Evolutionary conservation across 805 yeast genomes (phyloP), one percentile per base, ranked within the genome.

Genomic region (Kluyveromyces lactis): DNA sequence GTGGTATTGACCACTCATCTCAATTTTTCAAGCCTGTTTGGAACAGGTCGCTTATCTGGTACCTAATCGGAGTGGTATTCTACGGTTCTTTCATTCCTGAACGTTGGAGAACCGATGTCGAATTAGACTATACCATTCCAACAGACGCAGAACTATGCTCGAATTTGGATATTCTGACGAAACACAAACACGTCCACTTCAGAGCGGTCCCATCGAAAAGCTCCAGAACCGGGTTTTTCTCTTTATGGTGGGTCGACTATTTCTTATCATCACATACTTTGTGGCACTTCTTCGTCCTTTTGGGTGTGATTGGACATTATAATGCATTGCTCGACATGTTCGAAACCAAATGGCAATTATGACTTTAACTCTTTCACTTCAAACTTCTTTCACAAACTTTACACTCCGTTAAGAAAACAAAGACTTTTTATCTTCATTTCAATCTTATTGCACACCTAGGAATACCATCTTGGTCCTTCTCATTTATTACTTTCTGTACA

Each of bases 71-170:
- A 12, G 95, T 89, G 13, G 73, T 81, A 4, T 84, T 89, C 54
- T 90, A 90, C 60, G 95, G 94, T 4, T 75, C 84, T 8, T 71
- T 89, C 38, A 75, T 89, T 29, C 97, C 97, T 1, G 98, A 90
- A 63, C 73, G 92, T 49, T 85, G 85, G 71, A 71, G 94, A 65
- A 66, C 76, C 26, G 94, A 84, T 60, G 78, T 79, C 7, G 57
- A 71, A 4, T 65, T 80, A 28, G 77, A 75, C 45, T 69, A 68
- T 29, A 38, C 43, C 9, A 58, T 60, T 21, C 71, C 71, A n/a
- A 63, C 66, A 2, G 58, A 62, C 32, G 43, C 40, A 13, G 56
- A 61, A 37, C 42, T 63, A 31, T 47, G 55, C 2, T 43, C 54
- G 3, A 55, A 54, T 33, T 40, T 63, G 1, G 51, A 54, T 17